Percentiles rank a stretch among this genome's conserved stretches.
These are phyloP conservation scores for Fusarium compactum DNA, from an alignment of 2,329 filamentous ascomycete genomes.

Conservation along the genomic window DNA sequence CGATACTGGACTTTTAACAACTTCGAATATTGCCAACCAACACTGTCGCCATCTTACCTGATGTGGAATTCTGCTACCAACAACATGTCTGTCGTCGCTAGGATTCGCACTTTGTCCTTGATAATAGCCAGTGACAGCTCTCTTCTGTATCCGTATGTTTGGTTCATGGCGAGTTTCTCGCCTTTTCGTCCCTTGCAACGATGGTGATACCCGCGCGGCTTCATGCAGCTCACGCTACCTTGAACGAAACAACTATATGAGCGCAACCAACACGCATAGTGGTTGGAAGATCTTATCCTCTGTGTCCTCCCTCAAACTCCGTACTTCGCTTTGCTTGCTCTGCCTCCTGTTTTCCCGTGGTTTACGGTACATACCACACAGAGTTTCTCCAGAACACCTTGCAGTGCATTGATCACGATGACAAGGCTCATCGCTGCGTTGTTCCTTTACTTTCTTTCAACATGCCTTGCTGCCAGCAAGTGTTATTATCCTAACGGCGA, in stretches of 20 bases:
- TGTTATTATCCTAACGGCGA: conserved; percentile 42
- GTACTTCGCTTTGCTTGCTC: not conserved
- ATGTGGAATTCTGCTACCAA: conserved; percentile 1
- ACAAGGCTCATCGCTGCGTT: conserved; percentile 4
- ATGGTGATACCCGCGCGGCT: not conserved
- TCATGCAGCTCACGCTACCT: not conserved
- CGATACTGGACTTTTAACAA: not conserved
- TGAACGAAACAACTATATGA: not conserved
- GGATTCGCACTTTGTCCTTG: not conserved
- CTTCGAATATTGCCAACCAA: conserved; percentile 5
- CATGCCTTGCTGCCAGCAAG: conserved; percentile 15
- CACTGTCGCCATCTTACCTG: not conserved
- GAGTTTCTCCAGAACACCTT: not conserved
- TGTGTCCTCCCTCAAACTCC: not conserved
- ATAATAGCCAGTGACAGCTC: not conserved
- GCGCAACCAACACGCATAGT: not conserved
- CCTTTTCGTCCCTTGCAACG: not conserved
- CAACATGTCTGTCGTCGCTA: not conserved
- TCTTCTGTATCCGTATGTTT: not conserved
- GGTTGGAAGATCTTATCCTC: not conserved
- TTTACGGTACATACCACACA: not conserved
- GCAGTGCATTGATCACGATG: conserved; percentile 11
- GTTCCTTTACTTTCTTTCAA: conserved; percentile 11
- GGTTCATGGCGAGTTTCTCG: not conserved
- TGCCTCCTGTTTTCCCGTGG: not conserved